Base-by-base conservation (phyloP, 2,329 filamentous ascomycete genomes). In the Venturia aucupariae region DNA sequence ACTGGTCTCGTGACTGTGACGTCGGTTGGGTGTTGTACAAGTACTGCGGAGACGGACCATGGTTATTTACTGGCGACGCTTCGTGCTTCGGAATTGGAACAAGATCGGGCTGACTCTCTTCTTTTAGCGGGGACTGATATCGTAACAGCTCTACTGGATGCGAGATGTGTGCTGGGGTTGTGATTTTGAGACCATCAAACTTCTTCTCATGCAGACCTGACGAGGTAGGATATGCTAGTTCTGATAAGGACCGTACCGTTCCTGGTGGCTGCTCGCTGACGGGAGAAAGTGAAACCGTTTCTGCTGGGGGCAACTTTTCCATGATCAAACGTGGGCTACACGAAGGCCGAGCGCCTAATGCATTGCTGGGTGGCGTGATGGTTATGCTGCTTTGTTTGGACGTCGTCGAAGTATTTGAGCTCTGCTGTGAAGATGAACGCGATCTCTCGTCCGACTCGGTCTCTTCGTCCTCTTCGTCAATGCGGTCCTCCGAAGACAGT, bases 381-480 rank as follows among this genome's bases (percentile, higher is more conserved):
- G 59, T 60, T 13, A 60, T 41, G 17, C 59, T 38, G 27, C 59
- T 60, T 57, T 57, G 51, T 15, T 57, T 57, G 13, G 51, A 57
- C 5, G 38, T 19, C 0, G 59, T 60, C 11, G 59, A 60, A 19
- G 41, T 24, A 27, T 60, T 32, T 8, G 59, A 60, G 35, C 59
- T 60, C 24, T 44, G 59, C 41, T 60, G 59, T 41, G 59, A 60
- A 17, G 59, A 60, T 27, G 59, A 60, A 24, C 38, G 59, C 38
- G 59, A 60, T 11, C 19, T 32, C 7, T 60, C 59, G 51, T 57
- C 51, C 30, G 51, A 35, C 30, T 57, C 51, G 22, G 59, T 60
- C 22, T 44, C 41, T 41, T 60, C 59, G n/a, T 60, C 59, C 41
- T 42, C 59, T 24, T 60, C 59, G 8, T 60, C 59, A 4, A 60